Conservation (phyloP, 129 eudicot species). For the Rutidosis leptorrhynchoides region DNA sequence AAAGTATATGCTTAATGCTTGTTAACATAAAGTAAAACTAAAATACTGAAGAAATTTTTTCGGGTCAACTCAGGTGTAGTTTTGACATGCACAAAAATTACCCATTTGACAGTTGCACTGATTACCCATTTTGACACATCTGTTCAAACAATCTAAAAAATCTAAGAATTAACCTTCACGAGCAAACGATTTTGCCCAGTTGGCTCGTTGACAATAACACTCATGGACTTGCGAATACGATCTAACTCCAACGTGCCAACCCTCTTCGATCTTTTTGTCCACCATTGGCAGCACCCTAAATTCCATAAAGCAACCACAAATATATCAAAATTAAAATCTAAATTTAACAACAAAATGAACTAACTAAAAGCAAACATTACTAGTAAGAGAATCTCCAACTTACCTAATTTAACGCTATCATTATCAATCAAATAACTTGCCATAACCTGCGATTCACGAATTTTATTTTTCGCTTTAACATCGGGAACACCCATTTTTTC, state of each 20-base stretch:
- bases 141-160: background rate
- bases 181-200: slow-evolving; percentile 64
- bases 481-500: slow-evolving; percentile 88
- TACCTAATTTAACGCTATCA: slow-evolving; percentile 47
- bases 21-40: too few species aligned
- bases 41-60: background rate
- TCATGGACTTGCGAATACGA: slow-evolving; percentile 85
- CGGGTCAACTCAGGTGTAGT: background rate
- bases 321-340: background rate
- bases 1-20: background rate
- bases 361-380: background rate
- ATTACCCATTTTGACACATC: background rate
- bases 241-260: slow-evolving; percentile 86
- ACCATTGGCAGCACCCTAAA: slow-evolving; percentile 66
- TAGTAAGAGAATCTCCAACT: slow-evolving; percentile 1
- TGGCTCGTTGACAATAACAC: slow-evolving; percentile 65
- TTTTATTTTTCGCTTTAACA: slow-evolving; percentile 45
- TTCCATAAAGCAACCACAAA: background rate
- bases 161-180: slow-evolving; percentile 53
- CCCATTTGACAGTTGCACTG: slow-evolving; percentile 14
- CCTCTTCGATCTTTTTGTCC: slow-evolving; percentile 69
- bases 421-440: slow-evolving; percentile 52
- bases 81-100: too few species aligned
- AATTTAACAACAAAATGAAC: background rate
- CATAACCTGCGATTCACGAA: slow-evolving; percentile 41